Evolutionary conservation across 2,329 filamentous ascomycete species (phyloP).

Genomic region (Botrytis elliptica): DNA sequence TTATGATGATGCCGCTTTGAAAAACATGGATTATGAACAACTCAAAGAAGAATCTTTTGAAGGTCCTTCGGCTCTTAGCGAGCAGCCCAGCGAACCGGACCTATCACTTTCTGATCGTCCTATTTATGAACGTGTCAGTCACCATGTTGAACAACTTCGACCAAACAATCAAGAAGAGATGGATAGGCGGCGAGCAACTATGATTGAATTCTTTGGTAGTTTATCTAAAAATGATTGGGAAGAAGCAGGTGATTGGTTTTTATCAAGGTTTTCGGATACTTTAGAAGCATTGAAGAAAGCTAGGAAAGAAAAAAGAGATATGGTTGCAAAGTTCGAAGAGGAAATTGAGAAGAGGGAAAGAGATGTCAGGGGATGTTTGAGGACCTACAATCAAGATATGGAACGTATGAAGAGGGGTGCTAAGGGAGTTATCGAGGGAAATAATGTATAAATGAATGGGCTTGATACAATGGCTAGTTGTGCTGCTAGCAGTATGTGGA

Average conservation of each 20-base stretch:
- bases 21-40: conserved; percentile 11
- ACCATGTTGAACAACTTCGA: neutral
- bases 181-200: neutral
- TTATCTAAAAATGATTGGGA: conserved; percentile 38
- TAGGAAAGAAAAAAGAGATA: conserved; percentile 32
- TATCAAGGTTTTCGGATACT: conserved; percentile 32
- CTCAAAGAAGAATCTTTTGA: conserved; percentile 22
- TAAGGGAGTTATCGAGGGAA: conserved; percentile 24
- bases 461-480: neutral
- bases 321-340: conserved; percentile 32
- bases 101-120: conserved; percentile 13
- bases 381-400: conserved; percentile 30
- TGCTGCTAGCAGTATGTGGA: neutral
- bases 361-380: conserved; percentile 30
- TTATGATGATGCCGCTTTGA: conserved; percentile 15
- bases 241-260: conserved; percentile 37
- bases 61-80: neutral
- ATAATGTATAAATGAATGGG: conserved; percentile 4
- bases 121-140: conserved; percentile 5
- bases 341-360: conserved; percentile 35
- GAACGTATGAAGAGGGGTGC: conserved; percentile 35
- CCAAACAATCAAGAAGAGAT: neutral
- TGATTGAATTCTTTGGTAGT: conserved; percentile 28
- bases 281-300: conserved; percentile 32
- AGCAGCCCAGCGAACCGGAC: conserved; percentile 9